These are phyloP conservation scores for Pseudoturritis turrita DNA, from an alignment of 345 rosid species.

Conservation along the genomic window DNA sequence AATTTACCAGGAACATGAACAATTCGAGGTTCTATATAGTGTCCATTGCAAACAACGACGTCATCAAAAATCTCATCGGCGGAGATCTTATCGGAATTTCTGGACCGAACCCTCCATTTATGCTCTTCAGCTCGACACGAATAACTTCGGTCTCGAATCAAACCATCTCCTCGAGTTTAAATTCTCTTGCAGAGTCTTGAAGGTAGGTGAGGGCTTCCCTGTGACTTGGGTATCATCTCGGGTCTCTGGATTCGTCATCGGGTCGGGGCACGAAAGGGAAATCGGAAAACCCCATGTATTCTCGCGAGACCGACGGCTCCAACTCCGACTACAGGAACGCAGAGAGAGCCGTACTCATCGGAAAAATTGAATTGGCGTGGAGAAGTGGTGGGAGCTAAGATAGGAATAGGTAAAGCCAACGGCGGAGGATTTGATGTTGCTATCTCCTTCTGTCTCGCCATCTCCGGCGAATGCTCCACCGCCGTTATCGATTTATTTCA, in stretches of 20 bases:
- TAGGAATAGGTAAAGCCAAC: no score
- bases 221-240: conserved; percentile 74
- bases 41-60: conserved; percentile 70
- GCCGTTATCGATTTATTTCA: no score
- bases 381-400: no score
- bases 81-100: background rate
- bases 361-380: no score
- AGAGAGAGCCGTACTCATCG: no score
- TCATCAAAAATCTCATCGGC: conserved; percentile 56
- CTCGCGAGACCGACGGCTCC: conserved; percentile 91
- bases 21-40: conserved; percentile 58
- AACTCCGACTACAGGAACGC: conserved; percentile 84
- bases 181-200: conserved; percentile 57
- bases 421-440: no score
- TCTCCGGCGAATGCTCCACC: no score
- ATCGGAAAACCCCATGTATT: conserved; percentile 76
- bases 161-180: conserved; percentile 56
- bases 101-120: conserved; percentile 59
- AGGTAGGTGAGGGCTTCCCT: conserved; percentile 63
- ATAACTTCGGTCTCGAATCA: conserved; percentile 60
- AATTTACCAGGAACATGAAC: conserved; percentile 57
- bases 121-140: background rate
- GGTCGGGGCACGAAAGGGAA: conserved; percentile 56
- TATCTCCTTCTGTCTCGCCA: no score
- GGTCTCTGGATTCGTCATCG: conserved; percentile 37